Evolutionary conservation across 306 rosid species (phyloP).

Genomic region (Acmispon strigosus): DNA sequence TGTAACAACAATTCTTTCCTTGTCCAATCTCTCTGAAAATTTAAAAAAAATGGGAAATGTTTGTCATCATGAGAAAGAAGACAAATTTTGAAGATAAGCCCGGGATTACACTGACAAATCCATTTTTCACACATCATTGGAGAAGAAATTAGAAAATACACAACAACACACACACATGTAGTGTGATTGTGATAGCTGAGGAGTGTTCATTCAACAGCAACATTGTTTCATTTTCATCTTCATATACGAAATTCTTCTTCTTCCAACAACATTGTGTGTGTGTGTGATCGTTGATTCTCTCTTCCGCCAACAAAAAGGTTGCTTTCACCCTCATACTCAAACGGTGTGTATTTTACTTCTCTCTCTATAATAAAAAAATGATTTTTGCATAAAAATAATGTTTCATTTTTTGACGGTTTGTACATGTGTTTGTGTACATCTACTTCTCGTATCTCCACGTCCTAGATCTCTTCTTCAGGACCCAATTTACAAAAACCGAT

Average conservation of each 20-base stretch:
- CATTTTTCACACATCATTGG: conserved; percentile 9
- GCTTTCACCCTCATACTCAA: conserved; percentile 23
- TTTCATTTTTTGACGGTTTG: conserved; percentile 23
- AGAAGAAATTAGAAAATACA: background rate
- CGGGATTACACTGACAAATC: conserved; percentile 13
- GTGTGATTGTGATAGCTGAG: background rate
- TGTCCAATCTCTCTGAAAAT: background rate
- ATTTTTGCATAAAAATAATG: background rate
- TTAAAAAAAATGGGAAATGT: background rate
- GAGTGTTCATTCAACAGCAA: background rate
- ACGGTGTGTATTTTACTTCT: background rate
- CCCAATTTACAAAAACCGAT: conserved; percentile 17
- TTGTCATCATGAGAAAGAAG: background rate
- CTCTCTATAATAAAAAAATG: background rate
- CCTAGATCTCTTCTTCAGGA: conserved; percentile 46
- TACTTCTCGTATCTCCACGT: conserved; percentile 54
- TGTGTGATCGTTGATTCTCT: background rate
- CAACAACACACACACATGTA: background rate
- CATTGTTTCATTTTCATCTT: background rate
- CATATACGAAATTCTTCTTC: background rate
- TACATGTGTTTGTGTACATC: conserved; percentile 22
- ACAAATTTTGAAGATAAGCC: conserved; percentile 9
- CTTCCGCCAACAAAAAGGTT: conserved; percentile 15
- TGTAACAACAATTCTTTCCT: too few relatives aligned
- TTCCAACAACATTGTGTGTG: background rate